Base-by-base conservation (phyloP, 148 eudicot genomes). In the Hydrangea macrophylla region DNA sequence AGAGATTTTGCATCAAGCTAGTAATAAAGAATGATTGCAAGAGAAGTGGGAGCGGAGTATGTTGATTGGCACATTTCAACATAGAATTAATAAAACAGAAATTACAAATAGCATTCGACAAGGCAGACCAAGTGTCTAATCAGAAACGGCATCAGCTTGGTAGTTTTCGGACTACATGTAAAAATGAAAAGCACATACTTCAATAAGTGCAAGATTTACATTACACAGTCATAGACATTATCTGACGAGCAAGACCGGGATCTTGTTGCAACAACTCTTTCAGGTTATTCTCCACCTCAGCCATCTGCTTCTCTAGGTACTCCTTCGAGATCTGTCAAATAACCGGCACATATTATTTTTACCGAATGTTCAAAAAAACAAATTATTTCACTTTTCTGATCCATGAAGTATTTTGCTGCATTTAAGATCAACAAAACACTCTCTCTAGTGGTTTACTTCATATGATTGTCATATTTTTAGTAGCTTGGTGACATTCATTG, bases 141-240 rank as follows among this genome's bases (percentile, higher is more conserved):
- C 53, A 48, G n/a, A 42, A 48, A 2, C 6, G 23, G 40, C 28
- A 8, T 6, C 53, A 23, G 22, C 10, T 13, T 24, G 9, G 18
- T 40, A 30, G 69, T 70, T 62, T 60, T 23, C 53, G 37, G 33
- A 5, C 20, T 37, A 28, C 75, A 64, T 59, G 22, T 40, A 31
- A 57, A 22, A 7, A 17, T 26, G 17, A 27, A 58, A 27, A 65
- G 22, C 32, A 42, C 18, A 67, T 18, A 65, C 40, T 22, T 25
- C 15, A 48, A 15, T 7, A 18, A 67, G 26, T 8, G 0, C 23
- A 26, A 37, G 48, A 11, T 28, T 45, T 23, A 67, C 63, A 65
- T 75, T 36, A 90, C 91, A n/a, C 89, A n/a, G n/a, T 85, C 84
- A 95, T 84, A 59, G 99, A 81, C 99, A 95, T 95, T 80, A 95